These are phyloP conservation scores for Cryptosporidium sp. DNA, from an alignment of 169 alveolate genomes.

Conservation along the genomic window DNA sequence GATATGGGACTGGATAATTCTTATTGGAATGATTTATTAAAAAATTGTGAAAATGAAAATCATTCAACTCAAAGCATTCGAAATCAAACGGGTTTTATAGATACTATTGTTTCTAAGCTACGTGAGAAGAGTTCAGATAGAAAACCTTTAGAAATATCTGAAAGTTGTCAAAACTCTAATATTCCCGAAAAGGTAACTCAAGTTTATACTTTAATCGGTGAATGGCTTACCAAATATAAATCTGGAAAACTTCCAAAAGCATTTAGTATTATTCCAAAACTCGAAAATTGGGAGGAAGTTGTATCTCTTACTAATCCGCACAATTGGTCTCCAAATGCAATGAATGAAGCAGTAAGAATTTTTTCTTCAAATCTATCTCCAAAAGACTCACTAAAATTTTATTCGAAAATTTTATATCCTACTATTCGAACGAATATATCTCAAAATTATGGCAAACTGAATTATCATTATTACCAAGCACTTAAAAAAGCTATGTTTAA, in stretches of 20 bases:
- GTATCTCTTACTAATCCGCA: conserved; percentile 92
- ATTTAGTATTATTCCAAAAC: conserved; percentile 91
- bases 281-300: conserved; percentile 94
- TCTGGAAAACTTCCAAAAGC: conserved; percentile 95
- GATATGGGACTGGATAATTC: conserved; percentile 39
- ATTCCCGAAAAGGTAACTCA: conserved; percentile 64
- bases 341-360: conserved; percentile 90
- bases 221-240: conserved; percentile 86
- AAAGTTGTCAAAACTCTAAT: neutral
- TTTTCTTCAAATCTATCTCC: conserved; percentile 91
- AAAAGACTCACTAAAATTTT: conserved; percentile 84
- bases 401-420: conserved; percentile 86
- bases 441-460: conserved; percentile 88
- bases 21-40: conserved; percentile 47
- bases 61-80: neutral
- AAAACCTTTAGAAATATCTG: neutral
- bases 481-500: conserved; percentile 94
- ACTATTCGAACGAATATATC: conserved; percentile 89
- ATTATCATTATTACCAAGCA: conserved; percentile 92
- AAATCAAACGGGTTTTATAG: neutral
- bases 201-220: conserved; percentile 83
- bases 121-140: neutral
- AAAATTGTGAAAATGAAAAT: neutral
- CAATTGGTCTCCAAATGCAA: conserved; percentile 95
- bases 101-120: neutral